phyloP scores from a whole-genome alignment of 257 asterid genomes.

The Rehmannia glutinosa region DNA sequence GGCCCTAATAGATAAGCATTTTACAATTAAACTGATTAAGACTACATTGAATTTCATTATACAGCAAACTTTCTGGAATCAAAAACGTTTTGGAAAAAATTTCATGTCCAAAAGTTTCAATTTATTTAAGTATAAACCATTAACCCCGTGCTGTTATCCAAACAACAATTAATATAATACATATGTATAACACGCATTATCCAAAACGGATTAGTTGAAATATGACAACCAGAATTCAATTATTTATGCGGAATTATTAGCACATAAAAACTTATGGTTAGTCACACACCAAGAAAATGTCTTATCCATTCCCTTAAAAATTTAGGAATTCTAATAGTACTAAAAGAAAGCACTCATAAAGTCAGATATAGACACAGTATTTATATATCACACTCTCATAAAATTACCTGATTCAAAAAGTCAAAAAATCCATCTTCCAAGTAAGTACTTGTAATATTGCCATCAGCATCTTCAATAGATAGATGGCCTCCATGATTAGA shows the following conservation, averaged over 20 bases:
- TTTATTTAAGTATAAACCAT: background rate
- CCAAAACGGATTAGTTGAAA: background rate
- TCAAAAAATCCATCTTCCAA: constrained; percentile 71
- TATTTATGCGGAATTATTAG: background rate
- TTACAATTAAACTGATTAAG: background rate
- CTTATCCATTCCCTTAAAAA: no score
- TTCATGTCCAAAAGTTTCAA: background rate
- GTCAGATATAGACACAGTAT: background rate
- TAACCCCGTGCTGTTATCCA: background rate
- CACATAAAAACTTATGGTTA: no score
- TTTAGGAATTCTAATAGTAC: background rate
- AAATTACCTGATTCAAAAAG: constrained; percentile 66
- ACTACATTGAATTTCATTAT: background rate
- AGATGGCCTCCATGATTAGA: constrained; percentile 60
- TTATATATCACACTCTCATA: background rate
- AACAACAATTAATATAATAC: background rate
- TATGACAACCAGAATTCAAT: background rate
- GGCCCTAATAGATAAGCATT: no score
- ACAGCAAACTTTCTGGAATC: background rate
- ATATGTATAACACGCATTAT: background rate
- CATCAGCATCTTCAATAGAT: constrained; percentile 64
- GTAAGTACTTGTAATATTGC: constrained; percentile 34
- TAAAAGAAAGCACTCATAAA: background rate
- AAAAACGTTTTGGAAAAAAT: background rate
- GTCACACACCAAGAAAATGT: no score